Conservation (phyloP, 2,329 filamentous ascomycete genomes). For the Biscogniauxia marginata region DNA sequence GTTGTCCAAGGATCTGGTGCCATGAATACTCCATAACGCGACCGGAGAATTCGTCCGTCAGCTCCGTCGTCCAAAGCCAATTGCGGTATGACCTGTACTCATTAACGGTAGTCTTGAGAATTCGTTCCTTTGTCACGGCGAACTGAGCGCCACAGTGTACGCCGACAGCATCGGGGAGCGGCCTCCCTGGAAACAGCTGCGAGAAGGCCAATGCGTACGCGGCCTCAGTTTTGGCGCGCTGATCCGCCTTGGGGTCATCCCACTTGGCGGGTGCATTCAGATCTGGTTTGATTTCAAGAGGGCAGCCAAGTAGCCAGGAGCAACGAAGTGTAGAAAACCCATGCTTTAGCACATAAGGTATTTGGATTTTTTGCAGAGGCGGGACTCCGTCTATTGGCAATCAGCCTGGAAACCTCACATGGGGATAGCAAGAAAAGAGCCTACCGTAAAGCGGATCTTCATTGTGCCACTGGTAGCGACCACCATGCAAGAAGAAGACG, state of each 20-base stretch:
- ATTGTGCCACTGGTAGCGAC: slow-evolving; percentile 34
- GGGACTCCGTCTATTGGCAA: slow-evolving; percentile 30
- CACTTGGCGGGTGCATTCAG: slow-evolving; percentile 9
- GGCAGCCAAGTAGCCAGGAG: slow-evolving; percentile 46
- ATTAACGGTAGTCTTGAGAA: slow-evolving; percentile 39
- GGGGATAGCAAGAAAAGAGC: neutral
- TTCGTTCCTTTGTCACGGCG: slow-evolving; percentile 45
- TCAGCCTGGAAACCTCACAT: neutral
- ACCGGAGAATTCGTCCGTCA: slow-evolving; percentile 46
- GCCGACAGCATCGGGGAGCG: slow-evolving; percentile 39
- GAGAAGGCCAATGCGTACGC: slow-evolving; percentile 24
- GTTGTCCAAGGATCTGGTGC: slow-evolving; percentile 39
- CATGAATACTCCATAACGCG: slow-evolving; percentile 56
- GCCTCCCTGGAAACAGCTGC: slow-evolving; percentile 22
- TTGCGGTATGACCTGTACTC: slow-evolving; percentile 49
- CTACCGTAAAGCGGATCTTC: slow-evolving; percentile 39
- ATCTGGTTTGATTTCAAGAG: slow-evolving; percentile 25
- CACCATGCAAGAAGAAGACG: slow-evolving; percentile 34
- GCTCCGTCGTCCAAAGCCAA: slow-evolving; percentile 48
- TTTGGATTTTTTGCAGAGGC: slow-evolving; percentile 38
- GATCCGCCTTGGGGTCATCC: slow-evolving; percentile 26
- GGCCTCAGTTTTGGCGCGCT: slow-evolving; percentile 38
- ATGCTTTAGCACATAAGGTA: slow-evolving; percentile 42
- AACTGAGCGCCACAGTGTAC: slow-evolving; percentile 54
- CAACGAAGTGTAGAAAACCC: slow-evolving; percentile 52